Conservation (phyloP, 2,329 filamentous ascomycete genomes). For the Dothistroma septosporum region DNA sequence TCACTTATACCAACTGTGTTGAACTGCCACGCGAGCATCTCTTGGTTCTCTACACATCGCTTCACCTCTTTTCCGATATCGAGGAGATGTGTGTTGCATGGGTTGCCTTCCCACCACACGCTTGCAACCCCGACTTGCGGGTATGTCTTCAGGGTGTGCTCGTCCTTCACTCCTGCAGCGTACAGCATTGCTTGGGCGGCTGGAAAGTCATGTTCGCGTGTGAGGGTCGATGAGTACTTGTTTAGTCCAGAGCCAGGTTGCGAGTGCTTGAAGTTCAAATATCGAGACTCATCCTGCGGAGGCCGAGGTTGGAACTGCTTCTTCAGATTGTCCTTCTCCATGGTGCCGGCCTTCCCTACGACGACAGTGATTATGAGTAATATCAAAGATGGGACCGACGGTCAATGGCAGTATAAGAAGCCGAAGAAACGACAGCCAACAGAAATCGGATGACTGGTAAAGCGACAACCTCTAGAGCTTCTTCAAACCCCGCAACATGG, state of each 20-base stretch:
- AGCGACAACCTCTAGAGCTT: constrained; percentile 12
- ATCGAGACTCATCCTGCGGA: constrained; percentile 45
- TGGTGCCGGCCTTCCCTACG: constrained; percentile 11
- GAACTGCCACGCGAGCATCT: constrained; percentile 92
- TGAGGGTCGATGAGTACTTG: constrained; percentile 78
- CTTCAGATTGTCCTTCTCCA: constrained; percentile 37
- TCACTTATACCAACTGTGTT: constrained; percentile 84
- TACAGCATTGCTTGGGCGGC: constrained; percentile 96
- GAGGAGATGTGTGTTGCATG: constrained; percentile 76
- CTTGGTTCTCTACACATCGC: constrained; percentile 70
- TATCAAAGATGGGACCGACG: background rate
- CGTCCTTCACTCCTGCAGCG: constrained; percentile 79
- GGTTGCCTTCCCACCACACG: constrained; percentile 95
- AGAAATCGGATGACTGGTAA: constrained; percentile 14
- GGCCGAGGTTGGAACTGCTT: constrained; percentile 31
- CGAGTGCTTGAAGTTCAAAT: constrained; percentile 56
- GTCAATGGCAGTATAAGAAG: constrained; percentile 15
- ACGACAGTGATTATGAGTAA: background rate
- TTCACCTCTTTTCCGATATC: constrained; percentile 88
- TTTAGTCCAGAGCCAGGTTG: constrained; percentile 63
- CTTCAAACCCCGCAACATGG: constrained; percentile 14
- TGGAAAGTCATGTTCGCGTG: constrained; percentile 81
- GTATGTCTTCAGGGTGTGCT: constrained; percentile 80
- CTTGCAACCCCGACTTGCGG: constrained; percentile 88
- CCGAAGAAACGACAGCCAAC: constrained; percentile 9